Conservation (phyloP, 176 grass and related monocot genomes). For the Neostapfia colusana region DNA sequence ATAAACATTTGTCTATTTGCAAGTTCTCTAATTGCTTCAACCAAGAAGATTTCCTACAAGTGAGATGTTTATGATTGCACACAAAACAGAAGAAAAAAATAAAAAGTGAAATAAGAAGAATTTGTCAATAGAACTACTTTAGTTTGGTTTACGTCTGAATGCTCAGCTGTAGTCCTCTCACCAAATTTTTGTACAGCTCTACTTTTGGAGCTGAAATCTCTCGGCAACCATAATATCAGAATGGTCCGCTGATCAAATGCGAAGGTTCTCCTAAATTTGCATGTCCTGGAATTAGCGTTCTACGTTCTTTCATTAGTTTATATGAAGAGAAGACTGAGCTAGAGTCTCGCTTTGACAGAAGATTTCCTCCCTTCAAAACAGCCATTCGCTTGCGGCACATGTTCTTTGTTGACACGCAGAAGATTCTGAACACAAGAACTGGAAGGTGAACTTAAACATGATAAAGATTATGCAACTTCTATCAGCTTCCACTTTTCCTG, state of each 20-base stretch:
- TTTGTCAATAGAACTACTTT: not conserved
- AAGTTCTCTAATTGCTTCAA: conserved; percentile 30
- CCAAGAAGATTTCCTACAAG: conserved; percentile 1
- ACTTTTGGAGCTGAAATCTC: conserved; percentile 11
- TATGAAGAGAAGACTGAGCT: conserved; percentile 4
- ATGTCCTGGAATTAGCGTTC: not conserved
- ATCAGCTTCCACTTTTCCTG: not conserved
- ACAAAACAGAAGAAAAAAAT: not conserved
- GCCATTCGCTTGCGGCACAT: not conserved
- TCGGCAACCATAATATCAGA: not conserved
- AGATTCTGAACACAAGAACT: conserved; percentile 11
- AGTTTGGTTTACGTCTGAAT: not conserved
- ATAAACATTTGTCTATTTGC: not conserved
- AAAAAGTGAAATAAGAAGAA: not conserved
- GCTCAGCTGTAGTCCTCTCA: not conserved
- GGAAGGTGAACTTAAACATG: conserved; percentile 1
- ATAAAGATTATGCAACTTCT: not conserved
- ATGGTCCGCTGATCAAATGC: not conserved
- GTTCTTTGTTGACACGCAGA: conserved; percentile 7
- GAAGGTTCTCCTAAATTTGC: conserved; percentile 19
- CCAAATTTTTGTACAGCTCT: not conserved
- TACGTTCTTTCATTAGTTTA: not conserved
- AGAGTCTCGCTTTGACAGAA: not conserved
- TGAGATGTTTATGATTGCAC: not conserved
- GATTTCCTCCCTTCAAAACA: conserved; percentile 13